These are phyloP conservation scores for Boletus insuetus DNA, from an alignment of 768 basidiomycete species.

Conservation along the genomic window DNA sequence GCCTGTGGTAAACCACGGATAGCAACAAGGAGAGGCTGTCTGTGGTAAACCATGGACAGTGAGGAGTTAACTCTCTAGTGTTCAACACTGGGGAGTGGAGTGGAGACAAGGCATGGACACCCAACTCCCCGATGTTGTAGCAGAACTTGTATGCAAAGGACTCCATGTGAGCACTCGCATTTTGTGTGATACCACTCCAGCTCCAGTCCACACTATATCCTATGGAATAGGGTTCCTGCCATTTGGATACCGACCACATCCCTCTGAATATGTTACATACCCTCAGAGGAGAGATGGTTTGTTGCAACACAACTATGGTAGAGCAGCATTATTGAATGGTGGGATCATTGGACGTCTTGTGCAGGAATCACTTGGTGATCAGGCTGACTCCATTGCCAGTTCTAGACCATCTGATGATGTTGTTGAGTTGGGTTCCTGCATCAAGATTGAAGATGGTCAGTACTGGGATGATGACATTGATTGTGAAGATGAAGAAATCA, in stretches of 20 bases:
- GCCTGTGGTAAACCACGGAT: too few species aligned
- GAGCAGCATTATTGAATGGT: neutral
- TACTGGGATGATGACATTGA: conserved; percentile 1
- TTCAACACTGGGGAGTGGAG: too few species aligned
- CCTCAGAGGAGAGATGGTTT: neutral
- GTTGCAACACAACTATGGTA: neutral
- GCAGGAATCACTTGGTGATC: neutral
- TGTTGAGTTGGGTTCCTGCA: neutral
- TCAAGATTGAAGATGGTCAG: neutral
- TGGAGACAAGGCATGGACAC: too few species aligned
- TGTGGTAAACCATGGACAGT: neutral
- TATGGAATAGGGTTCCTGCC: neutral
- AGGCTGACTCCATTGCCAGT: neutral
- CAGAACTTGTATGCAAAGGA: neutral
- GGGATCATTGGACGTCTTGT: neutral
- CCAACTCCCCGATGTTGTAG: neutral
- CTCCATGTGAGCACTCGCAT: neutral
- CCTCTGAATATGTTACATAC: neutral
- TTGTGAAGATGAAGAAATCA: neutral
- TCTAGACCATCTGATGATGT: neutral
- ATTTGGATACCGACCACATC: neutral
- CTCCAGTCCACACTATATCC: neutral
- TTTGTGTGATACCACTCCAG: neutral
- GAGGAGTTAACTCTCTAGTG: too few species aligned
- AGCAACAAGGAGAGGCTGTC: too few species aligned